These are phyloP conservation scores for Oxalis stricta DNA, from an alignment of 441 rosid genomes.

Conservation along the genomic window DNA sequence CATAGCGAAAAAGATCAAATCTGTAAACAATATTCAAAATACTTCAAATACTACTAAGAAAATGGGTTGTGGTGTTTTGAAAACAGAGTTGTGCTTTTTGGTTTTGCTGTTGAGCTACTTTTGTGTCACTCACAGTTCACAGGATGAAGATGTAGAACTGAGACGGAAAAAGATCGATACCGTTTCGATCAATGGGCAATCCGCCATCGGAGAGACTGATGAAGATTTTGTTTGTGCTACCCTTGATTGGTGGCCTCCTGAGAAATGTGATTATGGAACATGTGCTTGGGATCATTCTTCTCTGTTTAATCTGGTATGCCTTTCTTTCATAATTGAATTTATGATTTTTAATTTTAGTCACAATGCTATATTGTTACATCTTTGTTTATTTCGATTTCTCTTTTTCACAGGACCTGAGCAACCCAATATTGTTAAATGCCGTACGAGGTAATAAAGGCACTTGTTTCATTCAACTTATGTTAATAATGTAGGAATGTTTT, in stretches of 20 bases:
- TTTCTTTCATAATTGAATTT: too few species aligned
- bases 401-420: slow-evolving; percentile 56
- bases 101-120: slow-evolving; percentile 11
- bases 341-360: not conserved
- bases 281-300: slow-evolving; percentile 86
- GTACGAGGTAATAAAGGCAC: slow-evolving; percentile 47
- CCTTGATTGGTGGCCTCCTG: slow-evolving; percentile 98
- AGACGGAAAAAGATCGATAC: slow-evolving; percentile 25
- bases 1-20: too few species aligned
- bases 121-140: slow-evolving; percentile 15
- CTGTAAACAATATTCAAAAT: too few species aligned
- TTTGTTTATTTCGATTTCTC: slow-evolving; percentile 1
- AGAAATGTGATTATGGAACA: slow-evolving; percentile 94
- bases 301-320: slow-evolving; percentile 66
- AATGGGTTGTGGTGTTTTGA: slow-evolving; percentile 33
- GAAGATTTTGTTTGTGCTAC: slow-evolving; percentile 90
- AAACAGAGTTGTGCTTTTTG: slow-evolving; percentile 20
- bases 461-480: not conserved
- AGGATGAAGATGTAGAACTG: slow-evolving; percentile 11
- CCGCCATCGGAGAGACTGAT: slow-evolving; percentile 55
- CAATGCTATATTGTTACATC: too few species aligned
- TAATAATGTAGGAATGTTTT: too few species aligned
- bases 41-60: too few species aligned
- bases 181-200: slow-evolving; percentile 38
- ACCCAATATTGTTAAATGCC: slow-evolving; percentile 53